Base-by-base conservation (phyloP, 306 rosid genomes). In the Lagenaria siceraria region DNA sequence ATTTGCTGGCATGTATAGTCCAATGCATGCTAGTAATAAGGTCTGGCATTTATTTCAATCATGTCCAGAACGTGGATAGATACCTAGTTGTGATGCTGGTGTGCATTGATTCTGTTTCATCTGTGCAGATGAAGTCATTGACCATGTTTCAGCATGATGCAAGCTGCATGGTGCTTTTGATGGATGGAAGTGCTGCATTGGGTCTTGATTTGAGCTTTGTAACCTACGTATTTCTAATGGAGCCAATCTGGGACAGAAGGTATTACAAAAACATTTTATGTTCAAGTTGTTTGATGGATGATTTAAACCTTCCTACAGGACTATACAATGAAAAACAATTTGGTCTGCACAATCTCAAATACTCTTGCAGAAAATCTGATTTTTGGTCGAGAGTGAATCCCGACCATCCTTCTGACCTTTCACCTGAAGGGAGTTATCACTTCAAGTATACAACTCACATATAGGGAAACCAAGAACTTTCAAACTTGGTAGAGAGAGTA, bases 201-300 rank as follows among this genome's bases (percentile, higher is more conserved):
- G 98, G 98, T 82, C 97, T 95, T 18, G 98, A 95, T 84, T 80
- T 95, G 87, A 95, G 98, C 86, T 95, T 95, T 83, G 97, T 92
- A 38, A 86, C 97, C 0, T 93, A 82, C 63, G 97, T 95, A 35
- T 95, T 90, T 84, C 51, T 95, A 76, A 95, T 95, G 99, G 99
- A 95, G 83, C 99, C 99, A 70, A 92, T 95, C 56, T 95, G 99
- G 98, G 97, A 95, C 90, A 85, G 87, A 88, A 95, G 99, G 99
- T 95, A 64, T 62, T 76, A 59, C 78, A 73, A 81, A 48, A 21
- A 71, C 53, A 81, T 22, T 78, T 25, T n/a, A 66, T 68, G 35
- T 62, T n/a, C 71, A 70, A 46, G 76, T 25, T 22, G 13, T 48
- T 71, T 71, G 76, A 71, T 71, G 53, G 40, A 71, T 71, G 76